Conservation (phyloP, 805 yeast species). For the Yamadazyma akitaensis region DNA sequence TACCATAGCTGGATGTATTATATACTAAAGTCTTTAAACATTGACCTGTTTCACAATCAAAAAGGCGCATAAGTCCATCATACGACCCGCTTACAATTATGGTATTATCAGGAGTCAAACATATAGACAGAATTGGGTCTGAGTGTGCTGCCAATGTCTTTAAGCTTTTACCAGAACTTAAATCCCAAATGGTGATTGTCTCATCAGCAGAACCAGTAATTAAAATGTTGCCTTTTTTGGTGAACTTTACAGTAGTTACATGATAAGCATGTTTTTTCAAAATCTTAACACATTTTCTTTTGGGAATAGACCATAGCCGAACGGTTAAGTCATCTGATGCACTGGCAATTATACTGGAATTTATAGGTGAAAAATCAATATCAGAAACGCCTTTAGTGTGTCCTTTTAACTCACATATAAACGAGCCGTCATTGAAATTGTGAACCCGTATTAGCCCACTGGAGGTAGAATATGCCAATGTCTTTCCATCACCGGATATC, state of each 20-base stretch:
- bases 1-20: conserved; percentile 59
- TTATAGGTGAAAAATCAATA: conserved; percentile 69
- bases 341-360: conserved; percentile 68
- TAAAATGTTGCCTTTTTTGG: conserved; percentile 70
- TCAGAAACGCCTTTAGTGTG: conserved; percentile 75
- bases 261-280: conserved; percentile 83
- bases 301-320: conserved; percentile 62
- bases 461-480: conserved; percentile 51
- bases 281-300: conserved; percentile 47
- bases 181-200: conserved; percentile 88
- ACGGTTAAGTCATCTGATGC: conserved; percentile 85
- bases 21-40: conserved; percentile 86
- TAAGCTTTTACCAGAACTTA: conserved; percentile 61
- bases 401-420: conserved; percentile 42
- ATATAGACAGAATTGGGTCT: conserved; percentile 78
- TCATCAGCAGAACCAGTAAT: conserved; percentile 88
- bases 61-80: conserved; percentile 87
- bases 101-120: conserved; percentile 74
- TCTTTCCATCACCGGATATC: conserved; percentile 58
- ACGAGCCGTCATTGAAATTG: conserved; percentile 22
- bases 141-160: conserved; percentile 89
- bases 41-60: conserved; percentile 86
- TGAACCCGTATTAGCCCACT: conserved; percentile 27
- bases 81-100: conserved; percentile 82
- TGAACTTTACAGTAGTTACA: conserved; percentile 69